These are phyloP conservation scores for Houttuynia cordata DNA, from an alignment of 164 flowering plant species.

Conservation along the genomic window DNA sequence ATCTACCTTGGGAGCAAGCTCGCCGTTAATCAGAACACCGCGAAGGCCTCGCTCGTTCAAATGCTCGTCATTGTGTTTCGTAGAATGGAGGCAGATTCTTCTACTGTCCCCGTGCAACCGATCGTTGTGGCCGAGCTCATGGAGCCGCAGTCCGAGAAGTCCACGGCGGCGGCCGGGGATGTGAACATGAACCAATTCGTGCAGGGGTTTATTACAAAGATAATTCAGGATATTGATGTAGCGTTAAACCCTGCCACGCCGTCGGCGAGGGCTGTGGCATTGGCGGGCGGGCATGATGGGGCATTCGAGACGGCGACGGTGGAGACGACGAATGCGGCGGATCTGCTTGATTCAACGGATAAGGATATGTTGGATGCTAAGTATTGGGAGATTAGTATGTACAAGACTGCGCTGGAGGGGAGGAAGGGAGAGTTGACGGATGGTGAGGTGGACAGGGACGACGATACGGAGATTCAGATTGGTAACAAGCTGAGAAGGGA, in stretches of 20 bases:
- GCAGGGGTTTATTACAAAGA: conserved; percentile 90
- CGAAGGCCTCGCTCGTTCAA: conserved; percentile 90
- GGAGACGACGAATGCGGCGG: conserved; percentile 89
- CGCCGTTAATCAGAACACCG: conserved; percentile 91
- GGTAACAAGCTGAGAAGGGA: conserved; percentile 95
- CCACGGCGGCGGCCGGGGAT: conserved; percentile 26
- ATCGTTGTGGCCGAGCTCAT: conserved; percentile 95
- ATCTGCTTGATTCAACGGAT: conserved; percentile 95
- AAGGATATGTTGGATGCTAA: conserved; percentile 99
- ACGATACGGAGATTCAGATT: conserved; percentile 95
- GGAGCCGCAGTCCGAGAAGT: conserved; percentile 68
- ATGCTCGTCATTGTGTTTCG: conserved; percentile 95
- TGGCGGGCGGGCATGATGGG: conserved; percentile 61
- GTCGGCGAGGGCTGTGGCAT: conserved; percentile 14
- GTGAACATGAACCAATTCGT: conserved; percentile 75
- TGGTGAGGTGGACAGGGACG: conserved; percentile 85
- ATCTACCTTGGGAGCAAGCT: conserved; percentile 79
- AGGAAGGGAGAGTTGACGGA: conserved; percentile 96
- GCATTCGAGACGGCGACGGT: conserved; percentile 78
- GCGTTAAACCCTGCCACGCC: conserved; percentile 61
- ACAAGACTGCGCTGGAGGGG: conserved; percentile 95
- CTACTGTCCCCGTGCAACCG: conserved; percentile 88
- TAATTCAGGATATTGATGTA: conserved; percentile 91
- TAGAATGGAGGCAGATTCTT: conserved; percentile 98
- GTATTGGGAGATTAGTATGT: conserved; percentile 99